Conservation (phyloP, 768 basidiomycete species). For the Lyophyllum shimeji region DNA sequence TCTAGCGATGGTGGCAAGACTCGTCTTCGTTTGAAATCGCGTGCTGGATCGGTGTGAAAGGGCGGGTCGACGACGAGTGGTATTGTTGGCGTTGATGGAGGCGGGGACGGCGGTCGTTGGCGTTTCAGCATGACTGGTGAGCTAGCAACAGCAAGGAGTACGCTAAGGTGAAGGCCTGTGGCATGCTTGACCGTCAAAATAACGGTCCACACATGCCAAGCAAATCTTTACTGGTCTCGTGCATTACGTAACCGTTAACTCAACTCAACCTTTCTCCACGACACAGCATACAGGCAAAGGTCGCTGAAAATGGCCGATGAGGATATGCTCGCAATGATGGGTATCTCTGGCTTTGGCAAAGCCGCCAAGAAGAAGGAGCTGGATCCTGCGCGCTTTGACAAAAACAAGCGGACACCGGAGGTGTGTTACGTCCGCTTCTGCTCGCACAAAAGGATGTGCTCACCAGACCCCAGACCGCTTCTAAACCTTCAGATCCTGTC, state of each 20-base stretch:
- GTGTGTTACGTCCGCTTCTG: slow-evolving; percentile 16
- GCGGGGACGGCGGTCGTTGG: slow-evolving; percentile 46
- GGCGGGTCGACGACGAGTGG: slow-evolving; percentile 25
- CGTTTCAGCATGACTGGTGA: slow-evolving; percentile 50
- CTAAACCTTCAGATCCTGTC: neutral
- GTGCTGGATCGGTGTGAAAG: slow-evolving; percentile 26
- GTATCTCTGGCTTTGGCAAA: slow-evolving; percentile 84
- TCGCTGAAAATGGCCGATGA: slow-evolving; percentile 41
- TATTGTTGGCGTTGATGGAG: slow-evolving; percentile 28
- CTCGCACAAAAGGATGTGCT: slow-evolving; percentile 2
- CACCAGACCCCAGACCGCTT: slow-evolving; percentile 2
- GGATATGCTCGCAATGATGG: slow-evolving; percentile 81
- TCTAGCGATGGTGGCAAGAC: slow-evolving; percentile 51
- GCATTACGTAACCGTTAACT: slow-evolving; percentile 13
- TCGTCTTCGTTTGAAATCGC: slow-evolving; percentile 53
- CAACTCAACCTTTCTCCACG: neutral
- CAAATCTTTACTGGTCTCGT: neutral
- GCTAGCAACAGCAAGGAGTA: neutral
- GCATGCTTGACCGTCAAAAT: neutral
- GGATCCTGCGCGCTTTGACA: slow-evolving; percentile 79
- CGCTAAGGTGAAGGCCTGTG: neutral
- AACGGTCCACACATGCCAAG: slow-evolving; percentile 1
- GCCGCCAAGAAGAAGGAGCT: slow-evolving; percentile 61
- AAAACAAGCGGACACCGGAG: slow-evolving; percentile 62
- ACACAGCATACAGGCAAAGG: no score